Evolutionary conservation across 305 asterid genomes (phyloP), one percentile per base, ranked within the genome.

Genomic region (Ruellia speciosa): DNA sequence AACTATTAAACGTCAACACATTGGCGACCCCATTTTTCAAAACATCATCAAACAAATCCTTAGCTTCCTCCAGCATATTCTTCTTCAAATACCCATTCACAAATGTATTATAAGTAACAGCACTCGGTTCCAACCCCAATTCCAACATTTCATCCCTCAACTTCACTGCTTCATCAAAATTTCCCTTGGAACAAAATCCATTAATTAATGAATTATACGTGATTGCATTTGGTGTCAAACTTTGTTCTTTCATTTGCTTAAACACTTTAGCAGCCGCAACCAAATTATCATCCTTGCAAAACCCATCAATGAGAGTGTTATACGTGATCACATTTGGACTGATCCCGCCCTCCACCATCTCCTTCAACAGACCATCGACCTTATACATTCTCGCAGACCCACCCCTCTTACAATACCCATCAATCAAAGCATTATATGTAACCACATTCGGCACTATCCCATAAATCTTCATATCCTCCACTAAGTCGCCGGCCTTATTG

Each of bases 401-500:
- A 43, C 89, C 90, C 64, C 70, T 78, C 80, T 86, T 85, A 70
- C 96, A 85, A 35, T 71, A 69, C 49, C 96, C 98, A 61, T 73
- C 74, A 43, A 90, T 78, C 75, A 85, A 63, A 45, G 85, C 70
- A 62, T 87, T 90, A 49, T 83, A 90, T 59, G 94, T 83, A 20
- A 81, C 78, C 58, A 77, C 90, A 74, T 65, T 78, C 9, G 96
- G 95, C 18, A 34, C 60, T 13, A 85, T 45, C 61, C 90, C 87
- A 55, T 78, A 52, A 56, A 77, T 65, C 74, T 76, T 83, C 95
- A 88, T 88, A 63, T 90, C 94, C 69, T 87, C 95, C 11, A 90
- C 39, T 15, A 83, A 60, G 63, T 90, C 94, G 8, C 66, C 61
- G 0, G 95, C 96, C 82, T 78, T 83, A 65, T 66, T 84, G 74